Base-by-base conservation (phyloP, 805 yeast genomes). In the Pichia heedii region DNA sequence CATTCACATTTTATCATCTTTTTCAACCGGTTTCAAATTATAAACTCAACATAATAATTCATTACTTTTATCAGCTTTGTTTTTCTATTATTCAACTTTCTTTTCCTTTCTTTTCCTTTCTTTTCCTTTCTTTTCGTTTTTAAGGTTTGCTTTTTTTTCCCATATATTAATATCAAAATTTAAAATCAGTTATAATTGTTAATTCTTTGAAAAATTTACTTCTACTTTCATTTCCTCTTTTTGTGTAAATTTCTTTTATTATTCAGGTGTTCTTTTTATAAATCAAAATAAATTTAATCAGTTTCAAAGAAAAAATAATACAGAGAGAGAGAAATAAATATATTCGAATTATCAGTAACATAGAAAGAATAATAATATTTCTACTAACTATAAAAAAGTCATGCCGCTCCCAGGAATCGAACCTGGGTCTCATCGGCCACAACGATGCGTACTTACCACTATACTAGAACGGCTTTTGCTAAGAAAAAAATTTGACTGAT, bases 331-430 rank as follows among this genome's bases (percentile, higher is more conserved):
- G n/a, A n/a, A n/a, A n/a, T n/a, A n/a, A n/a, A n/a, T n/a, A n/a
- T n/a, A n/a, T n/a, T n/a, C n/a, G 7, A 18, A 18, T 5, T 9
- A 10, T 18, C 13, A 11, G 1, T 3, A 19, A 18, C 10, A 33
- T 12, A 19, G 4, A 19, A 5, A 8, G 5, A 11, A 20, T 19
- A 20, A 33, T 19, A 9, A 33, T 33, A 13, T 33, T 33, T 18
- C 35, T 5, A 18, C 6, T 20, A 20, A 33, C 20, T 15, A 34
- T 9, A 30, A 45, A 47, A 42, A 36, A 22, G 5, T 20, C 22
- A 29, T 51, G 55, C 54, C 52, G 55, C 39, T 51, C 55, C 55
- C 54, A 49, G 54, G 55, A 51, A 51, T 51, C 54, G 54, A 51
- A 51, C 54, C 47, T 51, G 54, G 54, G 54, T 51, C 50, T 42